Base-by-base conservation (phyloP, 768 basidiomycete species). In the Lactarius evosmus region DNA sequence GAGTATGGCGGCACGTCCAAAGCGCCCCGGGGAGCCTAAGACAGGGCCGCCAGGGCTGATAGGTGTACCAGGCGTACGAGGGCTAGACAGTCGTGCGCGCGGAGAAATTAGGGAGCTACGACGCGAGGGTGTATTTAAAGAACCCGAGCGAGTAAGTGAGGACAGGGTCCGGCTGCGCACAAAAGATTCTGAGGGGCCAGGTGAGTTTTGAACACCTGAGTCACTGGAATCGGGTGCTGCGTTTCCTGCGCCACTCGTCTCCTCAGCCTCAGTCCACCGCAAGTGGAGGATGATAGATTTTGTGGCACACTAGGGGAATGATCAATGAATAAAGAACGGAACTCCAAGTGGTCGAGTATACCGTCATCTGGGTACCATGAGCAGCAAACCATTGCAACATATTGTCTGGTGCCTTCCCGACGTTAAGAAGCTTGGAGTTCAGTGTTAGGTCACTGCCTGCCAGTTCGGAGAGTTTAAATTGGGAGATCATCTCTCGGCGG, bases 381-480 rank as follows among this genome's bases (percentile, higher is more conserved):
- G 93, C 91, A 7, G 92, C 92, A 72, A 95, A 94, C 92, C 92
- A 94, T 83, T 94, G 92, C 12, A 94, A 78, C 91, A 91, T 92
- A 72, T 92, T 93, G 70, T 93, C 89, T 32, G 91, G 85, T 0
- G 91, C 90, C 27, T 82, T 73, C 1, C 93, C 93, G 9, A 95
- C 87, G 67, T 91, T 85, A 69, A 84, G 83, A 60, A 95, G 72
- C 70, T 85, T 90, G 1, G 84, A 75, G 65, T 81, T 86, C 69
- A 91, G 70, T 27, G 83, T 77, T 19, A 88, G 86, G 73, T 93
- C 88, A 0, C 82, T 75, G 0, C 76, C 84, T 22, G 86, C 89
- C 50, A 96, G 75, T 63, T 93, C 91, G 2, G 86, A 84, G 50
- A 96, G 79, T 73, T 88, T 93, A 79, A 93, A 95, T 72, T 95